Percentiles rank a stretch among this genome's conserved stretches.
phyloP scores from a whole-genome alignment of 768 basidiomycete genomes.

The Leccinum ochraceum region DNA sequence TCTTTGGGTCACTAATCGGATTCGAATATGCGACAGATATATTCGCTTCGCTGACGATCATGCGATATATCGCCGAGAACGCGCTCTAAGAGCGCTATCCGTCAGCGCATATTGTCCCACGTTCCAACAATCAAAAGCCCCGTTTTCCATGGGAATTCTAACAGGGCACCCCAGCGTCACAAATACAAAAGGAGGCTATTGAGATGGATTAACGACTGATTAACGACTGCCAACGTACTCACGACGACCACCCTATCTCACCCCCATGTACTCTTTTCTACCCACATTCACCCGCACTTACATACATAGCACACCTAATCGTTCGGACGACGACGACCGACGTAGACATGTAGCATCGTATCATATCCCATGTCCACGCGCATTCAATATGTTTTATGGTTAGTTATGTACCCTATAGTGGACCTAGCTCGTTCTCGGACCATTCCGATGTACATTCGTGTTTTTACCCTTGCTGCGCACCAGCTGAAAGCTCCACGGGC shows the following conservation, averaged over 20 bases:
- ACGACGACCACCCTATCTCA: not conserved
- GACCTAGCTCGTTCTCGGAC: not conserved
- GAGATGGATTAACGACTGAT: not conserved
- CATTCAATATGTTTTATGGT: not conserved
- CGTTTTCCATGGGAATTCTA: too few species aligned
- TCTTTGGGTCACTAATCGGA: not conserved
- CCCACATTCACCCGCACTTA: not conserved
- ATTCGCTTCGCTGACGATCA: conserved; percentile 58
- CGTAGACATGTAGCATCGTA: not conserved
- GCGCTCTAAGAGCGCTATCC: conserved; percentile 35
- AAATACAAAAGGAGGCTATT: not conserved
- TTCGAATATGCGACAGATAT: conserved; percentile 42
- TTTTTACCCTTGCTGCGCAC: not conserved
- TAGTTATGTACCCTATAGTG: not conserved
- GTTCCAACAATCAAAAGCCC: not conserved
- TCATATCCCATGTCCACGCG: not conserved
- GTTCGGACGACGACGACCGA: not conserved
- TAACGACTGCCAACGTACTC: not conserved
- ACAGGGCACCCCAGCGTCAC: not conserved
- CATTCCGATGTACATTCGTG: not conserved
- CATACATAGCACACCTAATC: not conserved
- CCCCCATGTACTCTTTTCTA: not conserved
- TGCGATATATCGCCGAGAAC: conserved; percentile 60
- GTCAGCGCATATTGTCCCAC: not conserved
- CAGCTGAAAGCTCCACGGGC: too few species aligned